Conservation (phyloP, 2,329 filamentous ascomycete species). For the Cladosporium halotolerans region DNA sequence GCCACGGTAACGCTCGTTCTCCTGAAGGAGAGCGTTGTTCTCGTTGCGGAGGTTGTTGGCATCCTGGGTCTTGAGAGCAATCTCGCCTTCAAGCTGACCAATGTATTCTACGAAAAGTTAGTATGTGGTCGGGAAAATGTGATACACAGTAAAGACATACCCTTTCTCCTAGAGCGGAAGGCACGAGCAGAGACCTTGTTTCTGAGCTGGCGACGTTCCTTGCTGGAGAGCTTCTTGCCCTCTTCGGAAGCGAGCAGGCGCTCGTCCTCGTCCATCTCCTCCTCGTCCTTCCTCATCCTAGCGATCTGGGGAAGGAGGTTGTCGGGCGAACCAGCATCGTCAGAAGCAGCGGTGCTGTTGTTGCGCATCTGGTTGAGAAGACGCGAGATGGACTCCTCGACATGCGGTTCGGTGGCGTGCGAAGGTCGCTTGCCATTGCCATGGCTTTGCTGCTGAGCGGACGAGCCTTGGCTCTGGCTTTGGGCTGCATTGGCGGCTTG, state of each 20-base stretch:
- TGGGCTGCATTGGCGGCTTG: conserved; percentile 23
- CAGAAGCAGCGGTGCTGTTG: conserved; percentile 52
- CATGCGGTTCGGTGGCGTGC: conserved; percentile 40
- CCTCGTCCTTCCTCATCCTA: conserved; percentile 82
- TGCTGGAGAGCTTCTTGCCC: conserved; percentile 98
- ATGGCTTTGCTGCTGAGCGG: conserved; percentile 21
- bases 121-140: conserved; percentile 22
- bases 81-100: conserved; percentile 82
- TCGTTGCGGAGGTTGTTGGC: conserved; percentile 71
- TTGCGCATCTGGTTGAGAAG: conserved; percentile 88
- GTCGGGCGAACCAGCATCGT: conserved; percentile 40
- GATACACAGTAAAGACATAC: conserved; percentile 48
- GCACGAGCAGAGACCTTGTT: conserved; percentile 98
- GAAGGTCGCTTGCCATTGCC: conserved; percentile 41
- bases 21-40: conserved; percentile 74
- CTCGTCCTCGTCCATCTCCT: conserved; percentile 98
- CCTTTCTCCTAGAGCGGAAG: conserved; percentile 96
- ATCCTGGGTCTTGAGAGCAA: conserved; percentile 77
- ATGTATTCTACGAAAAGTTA: conserved; percentile 80
- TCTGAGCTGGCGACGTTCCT: conserved; percentile 90
- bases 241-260: conserved; percentile 89
- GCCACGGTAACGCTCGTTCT: conserved; percentile 44
- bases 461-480: conserved; percentile 24
- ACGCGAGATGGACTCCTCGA: conserved; percentile 87
- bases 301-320: conserved; percentile 59